These are phyloP conservation scores for Ophiostoma pallidulum DNA, from an alignment of 2,329 filamentous ascomycete genomes.

Conservation along the genomic window DNA sequence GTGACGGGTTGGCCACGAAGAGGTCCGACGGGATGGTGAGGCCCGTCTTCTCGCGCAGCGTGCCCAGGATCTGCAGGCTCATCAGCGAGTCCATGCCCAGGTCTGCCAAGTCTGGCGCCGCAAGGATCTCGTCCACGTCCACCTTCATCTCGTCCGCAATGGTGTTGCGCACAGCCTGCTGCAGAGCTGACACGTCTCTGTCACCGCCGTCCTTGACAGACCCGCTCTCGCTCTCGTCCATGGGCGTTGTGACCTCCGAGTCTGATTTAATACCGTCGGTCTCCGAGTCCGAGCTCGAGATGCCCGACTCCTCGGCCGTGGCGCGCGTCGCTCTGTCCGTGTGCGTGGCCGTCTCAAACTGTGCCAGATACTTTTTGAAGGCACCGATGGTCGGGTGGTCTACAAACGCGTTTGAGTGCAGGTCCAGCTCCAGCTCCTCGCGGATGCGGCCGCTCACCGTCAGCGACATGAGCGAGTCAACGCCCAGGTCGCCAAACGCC, in stretches of 20 bases:
- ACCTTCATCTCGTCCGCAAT: conserved; percentile 65
- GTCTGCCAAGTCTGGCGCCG: conserved; percentile 44
- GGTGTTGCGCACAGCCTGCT: conserved; percentile 51
- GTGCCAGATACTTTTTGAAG: conserved; percentile 37
- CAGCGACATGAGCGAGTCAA: conserved; percentile 53
- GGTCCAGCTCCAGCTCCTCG: conserved; percentile 47
- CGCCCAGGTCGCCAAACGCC: conserved; percentile 47
- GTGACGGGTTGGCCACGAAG: conserved; percentile 50
- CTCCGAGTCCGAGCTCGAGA: conserved; percentile 34
- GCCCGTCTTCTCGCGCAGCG: conserved; percentile 44
- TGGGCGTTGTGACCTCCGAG: conserved; percentile 43
- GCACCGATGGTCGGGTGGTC: conserved; percentile 45
- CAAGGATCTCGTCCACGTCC: conserved; percentile 52
- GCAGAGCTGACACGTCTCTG: conserved; percentile 31
- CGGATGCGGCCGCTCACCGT: conserved; percentile 48
- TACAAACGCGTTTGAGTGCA: conserved; percentile 44
- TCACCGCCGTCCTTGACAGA: conserved; percentile 33
- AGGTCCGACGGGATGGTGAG: conserved; percentile 49
- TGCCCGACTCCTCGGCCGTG: conserved; percentile 24
- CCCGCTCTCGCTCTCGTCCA: conserved; percentile 43
- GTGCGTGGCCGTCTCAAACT: conserved; percentile 28
- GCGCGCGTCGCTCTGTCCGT: conserved; percentile 17
- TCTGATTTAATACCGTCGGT: conserved; percentile 37
- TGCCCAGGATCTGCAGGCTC: conserved; percentile 45
- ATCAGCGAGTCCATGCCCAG: conserved; percentile 52